Base-by-base conservation (phyloP, 306 rosid species). In the Betula pendula region DNA sequence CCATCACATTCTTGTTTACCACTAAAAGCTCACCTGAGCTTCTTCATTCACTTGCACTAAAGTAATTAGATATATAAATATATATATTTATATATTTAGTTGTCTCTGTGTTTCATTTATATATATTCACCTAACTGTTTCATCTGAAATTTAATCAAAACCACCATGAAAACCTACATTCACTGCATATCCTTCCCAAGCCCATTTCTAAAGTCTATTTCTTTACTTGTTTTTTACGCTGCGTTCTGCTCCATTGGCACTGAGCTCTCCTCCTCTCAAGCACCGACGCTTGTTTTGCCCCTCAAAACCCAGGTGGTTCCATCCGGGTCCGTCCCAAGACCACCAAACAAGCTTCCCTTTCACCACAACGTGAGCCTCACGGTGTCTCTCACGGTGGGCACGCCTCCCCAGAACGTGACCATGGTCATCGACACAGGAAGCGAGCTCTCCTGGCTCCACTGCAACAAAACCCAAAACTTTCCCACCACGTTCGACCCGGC, bases 361-460 rank as follows among this genome's bases (percentile, higher is more conserved):
- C 96, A 88, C 59, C 93, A 91, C 75, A 93, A 93, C 12, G 85
- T 93, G 1, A 85, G 87, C 56, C 91, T 91, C 81, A 90, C 92
- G 0, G 96, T 93, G 68, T 79, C 93, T 42, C 81, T 90, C 71
- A 71, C 96, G 0, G 91, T 88, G 22, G 96, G 98, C 52, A 88
- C 93, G 8, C 97, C 97, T 9, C 93, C 97, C n/a, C 97, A 93
- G 75, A 90, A 90, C 45, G 96, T 91, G 19, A 80, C 97, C 16
- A 83, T 91, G 93, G 92, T 91, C 60, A 82, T 91, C 29, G 97
- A 91, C 82, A 93, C 97, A 3, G 98, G 98, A 16, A 91, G 97
- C 60, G 98, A 91, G 68, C 97, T 93, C 68, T 90, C 97, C 14
- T 93, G 98, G 98, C 92, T 91, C 12, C 89, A 85, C 53, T 88